Base-by-base conservation (phyloP, 2,329 filamentous ascomycete species). In the Cercospora berteroae region DNA sequence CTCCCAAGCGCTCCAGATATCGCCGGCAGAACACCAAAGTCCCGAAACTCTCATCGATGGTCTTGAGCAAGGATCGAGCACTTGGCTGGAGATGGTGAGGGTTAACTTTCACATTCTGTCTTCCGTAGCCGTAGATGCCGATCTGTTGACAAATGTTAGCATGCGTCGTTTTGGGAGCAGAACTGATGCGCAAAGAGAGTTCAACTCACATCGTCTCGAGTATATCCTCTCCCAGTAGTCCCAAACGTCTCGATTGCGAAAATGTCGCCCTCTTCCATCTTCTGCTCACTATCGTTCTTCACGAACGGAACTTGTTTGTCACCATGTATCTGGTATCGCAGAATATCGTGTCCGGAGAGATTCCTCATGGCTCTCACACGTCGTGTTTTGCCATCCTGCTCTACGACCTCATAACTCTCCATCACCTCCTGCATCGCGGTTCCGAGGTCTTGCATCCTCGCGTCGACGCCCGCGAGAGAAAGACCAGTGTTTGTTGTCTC, bases 171-270 rank as follows among this genome's bases (percentile, higher is more conserved):
- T n/a, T n/a, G 16, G 5, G 0, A n/a, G 36, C 7, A 3, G 1
- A 7, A n/a, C 3, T 56, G 42, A 18, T 10, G 13, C 8, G 55
- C n/a, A 29, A 29, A n/a, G 23, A 12, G n/a, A 10, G n/a, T 2
- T 9, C 10, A 18, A 23, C 86, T 78, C 81, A 93, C 90, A 80
- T 97, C 92, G 76, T 97, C 93, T 71, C 88, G 84, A 65, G 97
- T 92, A 77, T 92, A 91, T 71, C 93, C 94, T 78, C 92, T 94
- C 71, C 94, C 94, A 23, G 94, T 97, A 78, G 90, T 95, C 68
- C 94, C 94, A 79, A 97, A 97, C 0, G 94, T 97, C 83, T 97
- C 94, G 74, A 97, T 96, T 71, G 94, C 94, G 79, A 96, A 98
- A 18, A 93, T 89, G 77, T 98, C 94, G 50, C 93, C 93, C 81